A percentile compares a stretch with the other conserved stretches of the same genome.
Evolutionary conservation across 768 basidiomycete species (phyloP).

Genomic region (Astraeus odoratus): DNA sequence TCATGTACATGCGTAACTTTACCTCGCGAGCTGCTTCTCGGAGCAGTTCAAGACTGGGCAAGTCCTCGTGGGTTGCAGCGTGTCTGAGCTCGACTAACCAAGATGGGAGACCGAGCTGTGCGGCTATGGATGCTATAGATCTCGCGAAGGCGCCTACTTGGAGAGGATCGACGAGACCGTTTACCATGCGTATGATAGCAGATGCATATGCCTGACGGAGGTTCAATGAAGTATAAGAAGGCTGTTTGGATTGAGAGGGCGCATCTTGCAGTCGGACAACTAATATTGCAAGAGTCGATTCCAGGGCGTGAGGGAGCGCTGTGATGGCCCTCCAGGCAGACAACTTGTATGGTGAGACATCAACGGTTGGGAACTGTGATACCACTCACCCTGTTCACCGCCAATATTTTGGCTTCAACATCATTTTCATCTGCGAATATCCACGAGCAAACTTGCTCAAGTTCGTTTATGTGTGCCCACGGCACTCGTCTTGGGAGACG

Average conservation of each 20-base stretch:
- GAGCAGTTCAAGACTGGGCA: constrained; percentile 77
- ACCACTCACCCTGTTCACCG: constrained; percentile 57
- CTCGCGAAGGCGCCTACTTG: constrained; percentile 86
- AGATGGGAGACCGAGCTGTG: constrained; percentile 75
- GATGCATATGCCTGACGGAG: constrained; percentile 75
- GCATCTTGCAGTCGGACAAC: constrained; percentile 53
- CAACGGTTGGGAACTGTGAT: neutral
- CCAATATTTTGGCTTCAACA: constrained; percentile 44
- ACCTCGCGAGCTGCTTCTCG: constrained; percentile 74
- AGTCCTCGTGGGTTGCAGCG: constrained; percentile 92
- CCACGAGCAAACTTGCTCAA: constrained; percentile 71
- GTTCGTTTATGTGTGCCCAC: constrained; percentile 62
- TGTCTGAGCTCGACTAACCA: constrained; percentile 93
- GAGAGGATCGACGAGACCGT: constrained; percentile 90
- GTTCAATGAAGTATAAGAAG: constrained; percentile 33
- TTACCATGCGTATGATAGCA: constrained; percentile 84
- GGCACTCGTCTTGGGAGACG: constrained; percentile 74
- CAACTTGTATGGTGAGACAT: constrained; percentile 37
- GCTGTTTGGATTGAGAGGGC: constrained; percentile 12
- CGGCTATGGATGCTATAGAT: constrained; percentile 83
- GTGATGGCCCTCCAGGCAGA: constrained; percentile 76
- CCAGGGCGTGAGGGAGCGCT: constrained; percentile 74
- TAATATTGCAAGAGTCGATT: constrained; percentile 61
- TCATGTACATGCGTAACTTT: constrained; percentile 10
- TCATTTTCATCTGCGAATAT: constrained; percentile 65